Conservation (phyloP, 352 stramenopile genomes). For the Elongisporangium undulatum region DNA sequence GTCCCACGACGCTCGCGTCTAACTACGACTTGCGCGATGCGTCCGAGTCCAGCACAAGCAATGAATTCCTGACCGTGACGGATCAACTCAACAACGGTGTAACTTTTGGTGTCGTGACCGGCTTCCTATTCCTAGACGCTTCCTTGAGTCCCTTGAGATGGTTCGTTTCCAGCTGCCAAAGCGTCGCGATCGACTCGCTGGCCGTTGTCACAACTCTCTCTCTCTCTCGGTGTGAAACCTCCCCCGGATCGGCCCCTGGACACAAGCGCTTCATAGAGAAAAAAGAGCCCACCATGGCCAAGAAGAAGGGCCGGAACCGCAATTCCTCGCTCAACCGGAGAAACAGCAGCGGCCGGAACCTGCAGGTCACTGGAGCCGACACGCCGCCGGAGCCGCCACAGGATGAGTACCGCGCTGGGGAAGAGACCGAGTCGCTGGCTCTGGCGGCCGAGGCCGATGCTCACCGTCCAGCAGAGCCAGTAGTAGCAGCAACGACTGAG, state of each 20-base stretch:
- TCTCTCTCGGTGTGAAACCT: neutral
- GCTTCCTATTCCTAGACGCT: neutral
- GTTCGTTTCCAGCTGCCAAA: neutral
- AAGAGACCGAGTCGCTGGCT: neutral
- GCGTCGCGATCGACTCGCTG: neutral
- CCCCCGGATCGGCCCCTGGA: neutral
- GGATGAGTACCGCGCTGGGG: neutral
- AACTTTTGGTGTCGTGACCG: neutral
- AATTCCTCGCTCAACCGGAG: neutral
- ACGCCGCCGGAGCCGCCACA: neutral
- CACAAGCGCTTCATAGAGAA: neutral
- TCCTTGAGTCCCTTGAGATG: neutral
- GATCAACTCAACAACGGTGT: too few relatives aligned
- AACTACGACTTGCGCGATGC: too few relatives aligned
- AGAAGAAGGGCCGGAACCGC: neutral
- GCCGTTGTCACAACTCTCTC: neutral
- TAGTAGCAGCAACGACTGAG: neutral
- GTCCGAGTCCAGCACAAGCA: too few relatives aligned
- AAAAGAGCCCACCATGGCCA: neutral
- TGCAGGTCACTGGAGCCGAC: neutral
- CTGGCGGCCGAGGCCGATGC: neutral
- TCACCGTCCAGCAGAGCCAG: neutral
- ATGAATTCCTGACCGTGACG: too few relatives aligned
- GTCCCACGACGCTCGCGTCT: too few relatives aligned
- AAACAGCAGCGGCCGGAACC: neutral